Evolutionary conservation across 2,329 filamentous ascomycete genomes (phyloP).

Genomic region (Dryadomyces quercus-mongolicae): DNA sequence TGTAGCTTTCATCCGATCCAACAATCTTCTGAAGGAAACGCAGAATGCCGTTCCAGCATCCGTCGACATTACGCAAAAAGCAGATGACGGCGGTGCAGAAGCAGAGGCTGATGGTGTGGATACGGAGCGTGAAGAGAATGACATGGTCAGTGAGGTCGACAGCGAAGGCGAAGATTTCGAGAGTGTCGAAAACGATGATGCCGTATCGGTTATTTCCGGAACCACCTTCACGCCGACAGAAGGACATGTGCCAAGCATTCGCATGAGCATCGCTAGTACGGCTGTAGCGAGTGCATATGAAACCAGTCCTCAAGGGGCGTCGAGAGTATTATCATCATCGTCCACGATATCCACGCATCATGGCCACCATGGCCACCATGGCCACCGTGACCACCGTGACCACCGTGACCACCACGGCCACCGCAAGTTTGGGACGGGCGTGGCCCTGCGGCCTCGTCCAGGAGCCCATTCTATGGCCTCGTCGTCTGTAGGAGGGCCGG

Average conservation of each 20-base stretch:
- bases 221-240: constrained; percentile 17
- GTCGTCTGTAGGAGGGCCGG: constrained; percentile 17
- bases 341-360: background rate
- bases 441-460: too few species aligned
- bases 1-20: constrained; percentile 45
- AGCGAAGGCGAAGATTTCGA: background rate
- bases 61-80: background rate
- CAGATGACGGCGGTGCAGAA: background rate
- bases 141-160: constrained; percentile 6
- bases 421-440: background rate
- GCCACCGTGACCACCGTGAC: too few species aligned
- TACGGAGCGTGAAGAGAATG: background rate
- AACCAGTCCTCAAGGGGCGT: background rate
- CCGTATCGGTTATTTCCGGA: constrained; percentile 18
- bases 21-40: constrained; percentile 33
- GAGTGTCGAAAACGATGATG: background rate
- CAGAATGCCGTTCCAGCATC: constrained; percentile 7
- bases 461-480: constrained; percentile 8
- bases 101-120: background rate
- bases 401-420: background rate
- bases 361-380: background rate
- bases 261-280: constrained; percentile 13
- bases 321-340: too few species aligned
- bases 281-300: constrained; percentile 6
- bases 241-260: constrained; percentile 9